These are phyloP conservation scores for Solanum tarijense DNA, from an alignment of 257 asterid species.

Conservation along the genomic window DNA sequence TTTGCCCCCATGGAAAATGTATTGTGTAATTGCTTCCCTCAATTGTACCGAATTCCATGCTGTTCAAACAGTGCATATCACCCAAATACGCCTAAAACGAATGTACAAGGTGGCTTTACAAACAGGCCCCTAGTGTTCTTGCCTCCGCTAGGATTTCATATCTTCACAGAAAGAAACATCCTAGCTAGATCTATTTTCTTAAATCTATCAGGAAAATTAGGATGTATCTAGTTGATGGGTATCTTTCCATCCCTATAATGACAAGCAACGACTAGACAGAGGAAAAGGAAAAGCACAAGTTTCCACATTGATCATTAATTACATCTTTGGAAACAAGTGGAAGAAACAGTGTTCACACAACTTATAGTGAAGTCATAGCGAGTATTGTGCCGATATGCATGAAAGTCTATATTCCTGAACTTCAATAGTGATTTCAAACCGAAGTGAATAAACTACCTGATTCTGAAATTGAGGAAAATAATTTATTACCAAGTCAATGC, in stretches of 20 bases:
- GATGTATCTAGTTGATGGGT: background rate
- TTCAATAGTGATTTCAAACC: background rate
- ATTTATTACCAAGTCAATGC: background rate
- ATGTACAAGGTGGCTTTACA: background rate
- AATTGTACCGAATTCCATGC: background rate
- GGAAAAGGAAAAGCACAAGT: background rate
- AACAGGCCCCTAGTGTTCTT: background rate
- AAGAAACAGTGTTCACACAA: background rate
- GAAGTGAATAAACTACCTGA: background rate
- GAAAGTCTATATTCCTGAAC: background rate
- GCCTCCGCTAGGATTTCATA: background rate
- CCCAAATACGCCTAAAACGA: background rate
- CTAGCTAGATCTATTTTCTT: background rate
- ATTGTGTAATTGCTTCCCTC: background rate
- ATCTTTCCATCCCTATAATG: background rate
- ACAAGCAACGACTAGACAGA: background rate
- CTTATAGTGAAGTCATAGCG: background rate
- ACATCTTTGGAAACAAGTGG: background rate
- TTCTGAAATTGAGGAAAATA: background rate
- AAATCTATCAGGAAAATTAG: background rate
- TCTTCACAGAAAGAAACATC: background rate
- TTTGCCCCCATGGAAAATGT: background rate
- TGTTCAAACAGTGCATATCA: background rate
- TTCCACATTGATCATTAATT: background rate
- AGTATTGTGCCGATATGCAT: background rate